Conservation (phyloP, 257 asterid species). For the Vinca minor region DNA sequence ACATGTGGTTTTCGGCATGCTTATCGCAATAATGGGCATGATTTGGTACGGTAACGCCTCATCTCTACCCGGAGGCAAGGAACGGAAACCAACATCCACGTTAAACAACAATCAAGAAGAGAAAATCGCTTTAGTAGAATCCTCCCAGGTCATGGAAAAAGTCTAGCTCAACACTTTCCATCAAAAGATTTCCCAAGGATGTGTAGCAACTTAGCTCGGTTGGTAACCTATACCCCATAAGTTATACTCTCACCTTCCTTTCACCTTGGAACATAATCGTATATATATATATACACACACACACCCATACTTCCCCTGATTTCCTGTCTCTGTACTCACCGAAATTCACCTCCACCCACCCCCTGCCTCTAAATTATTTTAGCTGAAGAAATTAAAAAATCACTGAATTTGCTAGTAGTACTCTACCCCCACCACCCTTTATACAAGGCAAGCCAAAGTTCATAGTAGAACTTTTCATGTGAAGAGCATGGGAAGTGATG, state of each 20-base stretch:
- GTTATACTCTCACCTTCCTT: not conserved
- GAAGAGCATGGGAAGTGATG: constrained; percentile 4
- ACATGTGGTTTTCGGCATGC: constrained; percentile 62
- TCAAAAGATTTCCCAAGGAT: not conserved
- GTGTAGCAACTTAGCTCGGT: not conserved
- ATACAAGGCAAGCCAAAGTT: not conserved
- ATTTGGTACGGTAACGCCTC: constrained; percentile 67
- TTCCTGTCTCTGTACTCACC: not conserved
- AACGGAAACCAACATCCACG: constrained; percentile 22
- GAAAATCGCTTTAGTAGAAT: constrained; percentile 30
- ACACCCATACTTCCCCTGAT: not conserved
- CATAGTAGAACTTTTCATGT: not conserved
- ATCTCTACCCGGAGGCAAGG: constrained; percentile 65
- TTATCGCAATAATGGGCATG: constrained; percentile 59
- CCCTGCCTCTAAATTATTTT: not conserved
- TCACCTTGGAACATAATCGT: not conserved
- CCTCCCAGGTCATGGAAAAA: constrained; percentile 33
- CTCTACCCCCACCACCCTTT: not conserved
- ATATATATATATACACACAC: not conserved
- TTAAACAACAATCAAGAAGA: constrained; percentile 28
- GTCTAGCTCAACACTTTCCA: constrained; percentile 22
- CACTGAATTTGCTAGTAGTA: not conserved
- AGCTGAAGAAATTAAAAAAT: not conserved
- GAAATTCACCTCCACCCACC: not conserved
- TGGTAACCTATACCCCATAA: not conserved